Base-by-base conservation (phyloP, 2,329 filamentous ascomycete species). In the Eurotiales sp. region DNA sequence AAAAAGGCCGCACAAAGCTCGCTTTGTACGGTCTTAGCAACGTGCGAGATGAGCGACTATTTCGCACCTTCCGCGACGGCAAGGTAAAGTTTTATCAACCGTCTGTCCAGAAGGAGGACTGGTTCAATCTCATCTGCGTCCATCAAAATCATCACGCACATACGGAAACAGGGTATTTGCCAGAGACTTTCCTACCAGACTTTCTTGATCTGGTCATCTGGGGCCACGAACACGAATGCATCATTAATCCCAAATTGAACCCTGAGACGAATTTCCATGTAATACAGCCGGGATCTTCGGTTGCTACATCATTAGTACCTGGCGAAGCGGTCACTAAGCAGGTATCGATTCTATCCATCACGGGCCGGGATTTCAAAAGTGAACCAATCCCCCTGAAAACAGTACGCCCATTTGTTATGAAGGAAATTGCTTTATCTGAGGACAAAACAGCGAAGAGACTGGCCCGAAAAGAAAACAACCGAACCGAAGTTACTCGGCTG, bases 161-260 rank as follows among this genome's bases (percentile, higher is more conserved):
- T 64, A 95, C 89, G 0, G 83, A 91, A 15, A 97, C 92, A 0
- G 86, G 88, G n/a, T 97, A 96, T 64, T 79, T 99, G 0, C 92
- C 95, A 0, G 95, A 99, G 64, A 90, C 87, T 60, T 93, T 96
- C 61, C 76, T 99, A 0, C 95, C 93, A 0, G 85, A 90, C 15
- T 97, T 95, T 73, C 75, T 99, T 56, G 87, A 99, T 64, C 77
- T 99, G 4, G 83, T 99, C 0, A 81, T 99, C 46, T 99, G 93
- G 93, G 93, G 93, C 3, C 93, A 99, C 63, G 93, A 99, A 69
- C 93, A 99, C 64, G 92, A 99, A 68, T 99, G 93, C 64, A 68
- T 92, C 7, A 95, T 99, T 57, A 85, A 96, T 40, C 93, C 93
- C 0, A 75, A 77, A 1, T 77, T 84, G 42, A 99, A 97, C 61